A percentile compares a stretch with the other conserved stretches of the same genome.
phyloP scores from a whole-genome alignment of 331 rosid genomes.

The Quercus phellos region DNA sequence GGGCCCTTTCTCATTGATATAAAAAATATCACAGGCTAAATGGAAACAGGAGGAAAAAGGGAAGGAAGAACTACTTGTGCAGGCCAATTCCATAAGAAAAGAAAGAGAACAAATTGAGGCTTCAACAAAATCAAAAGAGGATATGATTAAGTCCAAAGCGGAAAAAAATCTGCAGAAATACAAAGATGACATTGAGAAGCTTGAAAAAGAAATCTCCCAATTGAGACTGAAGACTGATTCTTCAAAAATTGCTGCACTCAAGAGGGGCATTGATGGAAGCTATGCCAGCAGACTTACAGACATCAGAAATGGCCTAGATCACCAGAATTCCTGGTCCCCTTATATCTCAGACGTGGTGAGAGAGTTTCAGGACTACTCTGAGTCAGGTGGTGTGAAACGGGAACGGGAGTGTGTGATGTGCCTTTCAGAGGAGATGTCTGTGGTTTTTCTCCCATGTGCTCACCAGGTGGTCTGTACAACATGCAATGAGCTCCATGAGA shows the following conservation, averaged over 20 bases:
- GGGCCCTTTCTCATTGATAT: constrained; percentile 50
- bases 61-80: constrained; percentile 54
- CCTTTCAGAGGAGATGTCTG: constrained; percentile 90
- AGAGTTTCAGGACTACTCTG: constrained; percentile 34
- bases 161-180: constrained; percentile 53
- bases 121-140: constrained; percentile 64
- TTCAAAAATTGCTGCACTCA: constrained; percentile 79
- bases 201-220: constrained; percentile 71
- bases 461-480: constrained; percentile 87
- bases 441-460: constrained; percentile 88
- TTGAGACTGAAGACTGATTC: constrained; percentile 75
- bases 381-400: constrained; percentile 60
- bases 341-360: constrained; percentile 38
- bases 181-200: constrained; percentile 69
- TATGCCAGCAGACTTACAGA: constrained; percentile 40
- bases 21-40: constrained; percentile 70
- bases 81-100: constrained; percentile 51
- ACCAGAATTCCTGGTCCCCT: constrained; percentile 29
- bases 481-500: constrained; percentile 93
- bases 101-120: constrained; percentile 74
- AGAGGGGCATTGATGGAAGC: constrained; percentile 78
- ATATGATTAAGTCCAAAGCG: constrained; percentile 53
- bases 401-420: constrained; percentile 97
- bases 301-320: constrained; percentile 26
- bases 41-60: constrained; percentile 58